These are phyloP conservation scores for Sporothrix curviconia DNA, from an alignment of 2,329 filamentous ascomycete genomes.

Conservation along the genomic window DNA sequence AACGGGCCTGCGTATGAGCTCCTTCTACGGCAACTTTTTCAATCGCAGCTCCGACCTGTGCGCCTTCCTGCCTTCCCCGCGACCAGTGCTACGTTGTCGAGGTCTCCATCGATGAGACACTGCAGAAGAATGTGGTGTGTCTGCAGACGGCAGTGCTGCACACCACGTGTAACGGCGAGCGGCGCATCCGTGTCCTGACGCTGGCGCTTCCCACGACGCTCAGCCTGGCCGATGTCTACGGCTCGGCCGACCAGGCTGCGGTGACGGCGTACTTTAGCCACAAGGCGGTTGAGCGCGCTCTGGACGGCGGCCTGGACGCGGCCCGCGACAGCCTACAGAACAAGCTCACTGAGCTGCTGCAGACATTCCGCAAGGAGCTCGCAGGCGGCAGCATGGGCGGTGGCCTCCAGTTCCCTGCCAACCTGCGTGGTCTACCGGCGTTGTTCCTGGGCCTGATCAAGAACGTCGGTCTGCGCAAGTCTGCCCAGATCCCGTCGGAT, in stretches of 20 bases:
- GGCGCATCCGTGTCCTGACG: conserved; percentile 90
- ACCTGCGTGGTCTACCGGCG: conserved; percentile 79
- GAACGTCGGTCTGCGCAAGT: conserved; percentile 88
- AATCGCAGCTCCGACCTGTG: conserved; percentile 96
- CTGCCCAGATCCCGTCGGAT: conserved; percentile 87
- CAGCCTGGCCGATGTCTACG: conserved; percentile 83
- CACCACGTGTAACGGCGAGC: conserved; percentile 95
- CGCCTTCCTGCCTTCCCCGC: conserved; percentile 89
- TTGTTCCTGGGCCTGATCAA: conserved; percentile 94
- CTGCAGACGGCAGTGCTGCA: conserved; percentile 92
- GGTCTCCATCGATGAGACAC: conserved; percentile 91
- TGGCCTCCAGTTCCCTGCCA: conserved; percentile 88
- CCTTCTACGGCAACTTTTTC: conserved; percentile 99
- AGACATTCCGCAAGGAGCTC: conserved; percentile 95
- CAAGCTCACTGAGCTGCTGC: conserved; percentile 85
- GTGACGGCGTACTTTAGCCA: conserved; percentile 93
- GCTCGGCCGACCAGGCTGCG: conserved; percentile 88
- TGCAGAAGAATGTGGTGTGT: conserved; percentile 87
- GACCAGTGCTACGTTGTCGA: conserved; percentile 98
- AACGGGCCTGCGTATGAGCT: conserved; percentile 90
- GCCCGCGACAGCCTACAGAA: conserved; percentile 84
- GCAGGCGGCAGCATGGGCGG: conserved; percentile 93
- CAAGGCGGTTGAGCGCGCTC: conserved; percentile 87
- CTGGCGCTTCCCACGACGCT: conserved; percentile 88
- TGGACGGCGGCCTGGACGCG: conserved; percentile 75